Evolutionary conservation across 2,329 filamentous ascomycete species (phyloP), one percentile per base, ranked within the genome.

Genomic region (Nemania abortiva): DNA sequence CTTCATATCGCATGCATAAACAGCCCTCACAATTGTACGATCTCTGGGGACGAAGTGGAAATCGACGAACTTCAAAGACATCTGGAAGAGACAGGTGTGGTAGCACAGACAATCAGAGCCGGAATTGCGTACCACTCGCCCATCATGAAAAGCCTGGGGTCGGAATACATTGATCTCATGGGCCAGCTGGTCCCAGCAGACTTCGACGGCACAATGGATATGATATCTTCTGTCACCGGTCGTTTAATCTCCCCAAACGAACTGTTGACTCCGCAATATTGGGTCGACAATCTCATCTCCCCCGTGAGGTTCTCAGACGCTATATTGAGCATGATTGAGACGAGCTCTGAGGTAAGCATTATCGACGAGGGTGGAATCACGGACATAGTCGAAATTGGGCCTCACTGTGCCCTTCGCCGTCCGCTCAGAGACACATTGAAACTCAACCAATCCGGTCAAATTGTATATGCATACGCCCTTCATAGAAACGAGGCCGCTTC

Each of bases 61-160:
- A 66, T 80, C 27, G 61, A 74, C 9, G 63, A 58, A 11, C 59
- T 80, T 3, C 65, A 75, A 6, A 9, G 7, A 5, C 4, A 54
- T 65, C 7, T 60, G 18, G 18, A 37, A 24, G 6, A 5, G n/a
- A 13, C 6, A 60, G 74, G 60, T 1, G 58, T 75, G 1, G 79
- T 80, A 62, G 69, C 70, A 0, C 74, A 76, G 2, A 74, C 71
- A 29, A 70, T 82, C 70, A 2, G 74, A 78, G 2, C 63, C 67
- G 9, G 45, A 2, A 65, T 73, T 3, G 79, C 80, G 3, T 82
- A 80, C 63, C 80, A 82, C 53, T 80, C 79, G 10, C 64, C 49
- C 20, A 74, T 78, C 20, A 81, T 81, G 78, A 10, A 4, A 2
- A 10, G 3, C 39, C 3, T 42, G 11, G 3, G 11, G 11, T 2